Evolutionary conservation across 1,139 yeast genomes (phyloP).

Genomic region (Arxiozyma telluris): DNA sequence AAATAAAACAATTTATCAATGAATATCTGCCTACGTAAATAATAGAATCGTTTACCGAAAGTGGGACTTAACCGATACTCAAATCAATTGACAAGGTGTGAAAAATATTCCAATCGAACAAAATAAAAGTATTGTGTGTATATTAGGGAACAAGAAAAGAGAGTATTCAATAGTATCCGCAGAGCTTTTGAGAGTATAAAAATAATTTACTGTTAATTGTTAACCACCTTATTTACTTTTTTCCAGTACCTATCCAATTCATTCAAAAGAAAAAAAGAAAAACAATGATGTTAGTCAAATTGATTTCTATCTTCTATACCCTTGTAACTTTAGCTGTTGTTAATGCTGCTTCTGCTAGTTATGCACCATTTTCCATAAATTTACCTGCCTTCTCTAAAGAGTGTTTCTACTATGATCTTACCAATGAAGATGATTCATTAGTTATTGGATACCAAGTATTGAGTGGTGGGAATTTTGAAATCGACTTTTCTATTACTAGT

Average conservation of each 20-base stretch:
- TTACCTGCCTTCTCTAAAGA: conserved; percentile 36
- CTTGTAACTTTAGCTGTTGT: conserved; percentile 6
- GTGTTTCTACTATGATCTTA: conserved; percentile 33
- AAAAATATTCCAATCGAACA: neutral
- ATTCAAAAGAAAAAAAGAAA: too few relatives aligned
- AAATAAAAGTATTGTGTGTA: neutral
- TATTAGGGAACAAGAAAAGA: neutral
- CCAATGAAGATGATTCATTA: conserved; percentile 31
- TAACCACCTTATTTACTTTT: neutral
- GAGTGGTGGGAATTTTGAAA: conserved; percentile 61
- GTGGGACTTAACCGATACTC: neutral
- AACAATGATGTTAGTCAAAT: neutral
- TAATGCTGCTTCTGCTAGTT: conserved; percentile 21
- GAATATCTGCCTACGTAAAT: neutral
- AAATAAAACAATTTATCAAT: too few relatives aligned
- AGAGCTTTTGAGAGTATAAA: neutral
- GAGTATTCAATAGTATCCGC: neutral
- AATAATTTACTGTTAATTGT: too few relatives aligned
- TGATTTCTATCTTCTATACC: conserved; percentile 5
- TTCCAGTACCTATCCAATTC: neutral
- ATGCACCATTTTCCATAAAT: conserved; percentile 30
- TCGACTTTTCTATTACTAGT: conserved; percentile 51
- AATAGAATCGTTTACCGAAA: neutral
- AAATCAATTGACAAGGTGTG: neutral
- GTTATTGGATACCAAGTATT: conserved; percentile 42